Base-by-base conservation (phyloP, 1,284 basidiomycete species). In the Sporisorium sorghi region DNA sequence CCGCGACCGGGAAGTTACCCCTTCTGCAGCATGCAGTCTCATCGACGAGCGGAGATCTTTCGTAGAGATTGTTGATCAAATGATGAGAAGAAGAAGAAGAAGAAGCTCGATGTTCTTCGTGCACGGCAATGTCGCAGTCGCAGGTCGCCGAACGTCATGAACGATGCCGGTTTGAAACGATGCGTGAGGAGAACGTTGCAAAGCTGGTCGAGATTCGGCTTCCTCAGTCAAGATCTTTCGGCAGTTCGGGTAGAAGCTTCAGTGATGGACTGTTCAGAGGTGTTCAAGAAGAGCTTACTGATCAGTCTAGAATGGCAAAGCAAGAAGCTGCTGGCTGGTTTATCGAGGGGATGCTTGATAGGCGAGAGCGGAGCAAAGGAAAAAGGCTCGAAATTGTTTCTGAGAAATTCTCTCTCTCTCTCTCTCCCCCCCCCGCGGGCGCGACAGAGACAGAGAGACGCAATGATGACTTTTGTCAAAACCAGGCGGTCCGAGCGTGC, bases 401-500 rank as follows among this genome's bases (percentile, higher is more conserved):
- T 19, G 11, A 28, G 33, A 37, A 53, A 12, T 21, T 40, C 39
- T 21, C 8, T n/a, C n/a, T n/a, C n/a, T n/a, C n/a, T n/a, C n/a
- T n/a, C n/a, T n/a, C n/a, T n/a, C n/a, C n/a, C n/a, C n/a, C n/a
- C n/a, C 19, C 46, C 46, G 28, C 44, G 46, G 24, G 11, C n/a
- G 23, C 19, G 11, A 43, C 8, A 21, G 40, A 8, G 42, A 23
- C 11, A 43, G 42, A 11, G 21, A 19, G 49, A 28, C 37, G 12
- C 23, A 7, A 9, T 42, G 24, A 21, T 52, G 26, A 52, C 24
- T 42, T 43, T 2, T 14, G 9, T 2, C 8, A 6, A 26, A 32
- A 17, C 11, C 12, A 52, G 47, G 54, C 65, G 65, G 65, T 68
- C 55, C 65, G 65, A 61, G 58, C 65, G 65, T 62, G 58, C 64